Evolutionary conservation across 306 rosid genomes (phyloP).

Genomic region (Vicia faba): DNA sequence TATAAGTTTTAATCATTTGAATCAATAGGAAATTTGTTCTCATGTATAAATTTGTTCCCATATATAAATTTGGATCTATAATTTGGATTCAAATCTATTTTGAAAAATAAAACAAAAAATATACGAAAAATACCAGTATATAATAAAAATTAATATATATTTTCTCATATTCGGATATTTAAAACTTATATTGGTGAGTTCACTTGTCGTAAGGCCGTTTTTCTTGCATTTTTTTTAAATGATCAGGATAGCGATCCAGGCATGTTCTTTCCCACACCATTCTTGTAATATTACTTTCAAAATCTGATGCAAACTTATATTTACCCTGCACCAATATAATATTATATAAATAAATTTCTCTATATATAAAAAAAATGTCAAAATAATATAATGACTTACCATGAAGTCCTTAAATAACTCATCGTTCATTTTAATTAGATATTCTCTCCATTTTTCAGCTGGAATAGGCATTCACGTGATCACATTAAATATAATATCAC

Average conservation of each 20-base stretch:
- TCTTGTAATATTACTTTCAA: background rate
- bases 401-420: slow-evolving; percentile 1
- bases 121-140: too few relatives aligned
- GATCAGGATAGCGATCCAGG: background rate
- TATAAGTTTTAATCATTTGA: too few relatives aligned
- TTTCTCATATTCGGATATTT: too few relatives aligned
- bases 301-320: background rate
- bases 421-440: background rate
- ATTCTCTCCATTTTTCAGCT: background rate
- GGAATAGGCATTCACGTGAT: background rate
- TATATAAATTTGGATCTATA: too few relatives aligned
- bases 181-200: background rate
- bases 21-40: too few relatives aligned
- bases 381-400: background rate
- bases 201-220: background rate
- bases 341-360: slow-evolving; percentile 5
- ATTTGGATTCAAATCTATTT: too few relatives aligned
- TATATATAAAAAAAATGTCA: too few relatives aligned
- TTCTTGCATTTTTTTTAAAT: background rate
- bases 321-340: slow-evolving; percentile 10
- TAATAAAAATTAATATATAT: too few relatives aligned
- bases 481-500: slow-evolving; percentile 3
- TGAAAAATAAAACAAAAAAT: too few relatives aligned
- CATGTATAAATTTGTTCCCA: too few relatives aligned
- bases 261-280: slow-evolving; percentile 9